These are phyloP conservation scores for Paragyromitra xinjiangensis DNA, from an alignment of 495 filamentous ascomycete genomes.

Conservation along the genomic window DNA sequence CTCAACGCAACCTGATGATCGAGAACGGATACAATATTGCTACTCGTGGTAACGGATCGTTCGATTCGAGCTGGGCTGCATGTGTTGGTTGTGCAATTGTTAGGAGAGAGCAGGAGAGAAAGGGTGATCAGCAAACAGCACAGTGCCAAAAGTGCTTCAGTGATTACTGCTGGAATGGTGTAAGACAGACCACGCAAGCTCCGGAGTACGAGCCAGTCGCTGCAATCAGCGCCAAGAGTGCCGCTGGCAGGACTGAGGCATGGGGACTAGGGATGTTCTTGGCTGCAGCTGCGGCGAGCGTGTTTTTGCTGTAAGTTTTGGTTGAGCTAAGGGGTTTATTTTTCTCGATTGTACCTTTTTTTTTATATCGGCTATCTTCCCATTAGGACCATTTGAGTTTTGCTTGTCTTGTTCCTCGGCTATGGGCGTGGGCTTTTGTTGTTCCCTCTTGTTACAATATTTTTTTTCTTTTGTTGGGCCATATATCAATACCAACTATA, in stretches of 20 bases:
- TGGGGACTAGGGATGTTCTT: slow-evolving; percentile 29
- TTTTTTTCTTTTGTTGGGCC: neutral
- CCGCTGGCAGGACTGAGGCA: neutral
- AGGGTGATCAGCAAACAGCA: slow-evolving; percentile 65
- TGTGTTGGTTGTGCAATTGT: slow-evolving; percentile 93
- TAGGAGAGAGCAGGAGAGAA: slow-evolving; percentile 75
- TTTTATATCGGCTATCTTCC: neutral
- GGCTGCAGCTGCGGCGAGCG: neutral
- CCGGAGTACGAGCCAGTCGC: slow-evolving; percentile 41
- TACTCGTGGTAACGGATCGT: slow-evolving; percentile 80
- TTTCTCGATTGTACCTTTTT: neutral
- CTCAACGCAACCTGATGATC: slow-evolving; percentile 77
- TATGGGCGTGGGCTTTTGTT: neutral
- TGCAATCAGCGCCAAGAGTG: slow-evolving; percentile 25
- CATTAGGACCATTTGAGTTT: neutral
- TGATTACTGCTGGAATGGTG: slow-evolving; percentile 90
- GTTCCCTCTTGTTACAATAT: neutral
- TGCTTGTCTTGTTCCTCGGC: neutral
- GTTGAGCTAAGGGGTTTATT: neutral
- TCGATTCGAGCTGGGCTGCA: slow-evolving; percentile 74
- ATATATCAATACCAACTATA: neutral
- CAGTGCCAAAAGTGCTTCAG: slow-evolving; percentile 78
- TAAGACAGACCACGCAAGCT: slow-evolving; percentile 61
- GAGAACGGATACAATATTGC: slow-evolving; percentile 83
- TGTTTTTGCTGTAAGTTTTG: slow-evolving; percentile 17